Evolutionary conservation across 129 eudicot genomes (phyloP).

Genomic region (Apium graveolens): DNA sequence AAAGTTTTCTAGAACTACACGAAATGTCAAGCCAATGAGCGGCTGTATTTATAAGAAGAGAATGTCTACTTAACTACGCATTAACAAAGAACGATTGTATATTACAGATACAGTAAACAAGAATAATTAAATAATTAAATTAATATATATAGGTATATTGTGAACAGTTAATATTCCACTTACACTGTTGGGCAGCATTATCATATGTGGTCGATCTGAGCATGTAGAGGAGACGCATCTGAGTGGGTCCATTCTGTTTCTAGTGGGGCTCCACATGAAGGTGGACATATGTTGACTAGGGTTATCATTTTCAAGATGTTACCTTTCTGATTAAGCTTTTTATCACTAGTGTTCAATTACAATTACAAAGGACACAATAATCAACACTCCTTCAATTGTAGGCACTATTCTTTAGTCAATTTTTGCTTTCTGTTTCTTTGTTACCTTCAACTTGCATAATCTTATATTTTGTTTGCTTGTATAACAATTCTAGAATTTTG

Average conservation of each 20-base stretch:
- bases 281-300: constrained; percentile 14
- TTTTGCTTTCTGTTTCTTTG: background rate
- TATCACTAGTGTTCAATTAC: background rate
- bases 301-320: constrained; percentile 1
- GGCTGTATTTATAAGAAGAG: constrained; percentile 14
- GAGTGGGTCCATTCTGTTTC: background rate
- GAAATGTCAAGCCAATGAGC: constrained; percentile 7
- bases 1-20: constrained; percentile 13
- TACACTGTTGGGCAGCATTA: constrained; percentile 11
- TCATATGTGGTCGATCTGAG: constrained; percentile 13
- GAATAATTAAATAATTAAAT: background rate
- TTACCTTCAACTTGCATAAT: background rate
- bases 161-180: constrained; percentile 14
- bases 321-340: background rate
- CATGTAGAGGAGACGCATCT: constrained; percentile 3
- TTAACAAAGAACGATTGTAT: background rate
- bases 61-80: background rate
- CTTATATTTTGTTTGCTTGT: background rate
- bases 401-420: background rate
- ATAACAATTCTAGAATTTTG: background rate
- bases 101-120: background rate
- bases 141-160: background rate
- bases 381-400: background rate
- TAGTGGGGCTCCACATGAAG: constrained; percentile 1
- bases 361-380: background rate